phyloP scores from a whole-genome alignment of 2,329 filamentous ascomycete genomes.

The Ceratocystis variospora region DNA sequence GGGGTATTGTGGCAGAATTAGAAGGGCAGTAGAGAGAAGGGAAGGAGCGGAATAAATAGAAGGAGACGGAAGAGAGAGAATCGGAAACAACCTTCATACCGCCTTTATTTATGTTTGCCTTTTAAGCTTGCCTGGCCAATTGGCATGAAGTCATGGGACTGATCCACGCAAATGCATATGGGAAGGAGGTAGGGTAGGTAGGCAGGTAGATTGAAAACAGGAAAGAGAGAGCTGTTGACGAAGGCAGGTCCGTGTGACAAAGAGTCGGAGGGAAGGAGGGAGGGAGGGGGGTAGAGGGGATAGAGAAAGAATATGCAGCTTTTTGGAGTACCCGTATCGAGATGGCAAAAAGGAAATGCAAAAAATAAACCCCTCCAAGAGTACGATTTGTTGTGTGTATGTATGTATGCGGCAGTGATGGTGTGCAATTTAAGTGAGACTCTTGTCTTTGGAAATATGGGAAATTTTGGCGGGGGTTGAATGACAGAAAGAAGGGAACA shows the following conservation, averaged over 20 bases:
- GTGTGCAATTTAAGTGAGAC: constrained; percentile 14
- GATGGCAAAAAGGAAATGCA: neutral
- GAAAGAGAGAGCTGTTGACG: neutral
- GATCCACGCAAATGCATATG: neutral
- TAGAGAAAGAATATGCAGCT: constrained; percentile 3
- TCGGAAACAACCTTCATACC: neutral
- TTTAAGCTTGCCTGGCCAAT: neutral
- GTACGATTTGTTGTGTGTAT: neutral
- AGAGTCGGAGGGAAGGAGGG: constrained; percentile 21
- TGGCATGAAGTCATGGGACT: neutral
- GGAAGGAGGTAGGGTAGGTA: neutral
- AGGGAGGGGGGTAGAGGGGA: constrained; percentile 21
- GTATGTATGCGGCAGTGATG: neutral
- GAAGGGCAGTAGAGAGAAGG: neutral
- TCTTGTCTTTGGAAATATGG: neutral
- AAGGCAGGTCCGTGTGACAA: constrained; percentile 19
- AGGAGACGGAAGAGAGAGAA: neutral
- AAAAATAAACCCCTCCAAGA: neutral
- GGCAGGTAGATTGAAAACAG: too few species aligned
- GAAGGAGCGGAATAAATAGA: neutral
- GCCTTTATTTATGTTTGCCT: neutral
- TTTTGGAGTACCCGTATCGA: neutral
- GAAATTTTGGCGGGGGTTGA: neutral
- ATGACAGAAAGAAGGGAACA: neutral
- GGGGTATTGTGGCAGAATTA: neutral